Evolutionary conservation across 441 rosid genomes (phyloP), one percentile per base, ranked within the genome.

Genomic region (Flueggea neowawraea): DNA sequence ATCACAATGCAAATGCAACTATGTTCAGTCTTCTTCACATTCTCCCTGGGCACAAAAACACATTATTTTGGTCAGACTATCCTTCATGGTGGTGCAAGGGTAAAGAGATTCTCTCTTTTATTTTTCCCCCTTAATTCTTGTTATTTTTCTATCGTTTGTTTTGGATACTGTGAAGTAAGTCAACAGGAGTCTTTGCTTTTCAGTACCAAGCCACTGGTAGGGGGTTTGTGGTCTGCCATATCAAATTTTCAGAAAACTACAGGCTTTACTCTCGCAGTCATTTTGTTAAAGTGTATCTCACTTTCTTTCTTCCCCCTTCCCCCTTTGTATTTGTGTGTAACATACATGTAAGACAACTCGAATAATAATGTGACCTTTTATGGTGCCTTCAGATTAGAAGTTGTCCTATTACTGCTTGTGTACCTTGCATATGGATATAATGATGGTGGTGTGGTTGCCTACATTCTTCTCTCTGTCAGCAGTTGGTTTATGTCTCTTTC

Each of bases 21-120:
- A 57, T 90, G 96, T 67, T 81, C 99, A 11, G 97, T 95, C 75
- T 95, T 92, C 82, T 95, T 92, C 85, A 95, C 99, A 62, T 95
- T 95, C 78, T 95, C 99, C 49, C 81, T 95, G 74, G 98, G 98
- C 72, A 95, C 99, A 32, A 84, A 74, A 79, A 88, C 98, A 16
- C 99, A 95, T 82, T 95, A 95, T 74, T 95, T 92, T 73, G 99
- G 99, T 59, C 88, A 96, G 66, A 88, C 99, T 54, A 83, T 95
- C 68, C 98, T 92, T 73, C 99, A 95, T 78, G 99, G 99, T 61
- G 98, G 99, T 66, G 99, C 98, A 53, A 80, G 96, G 83, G 99
- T 91, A 80, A 28, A 16, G 1, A 10, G 55, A 16, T 53, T 0
- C 1, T 53, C 11, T 16, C 12, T 39, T 39, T 39, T 69, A 62